phyloP scores from a whole-genome alignment of 225 moss, liverwort and hornwort species.

The Polytrichum formosum region DNA sequence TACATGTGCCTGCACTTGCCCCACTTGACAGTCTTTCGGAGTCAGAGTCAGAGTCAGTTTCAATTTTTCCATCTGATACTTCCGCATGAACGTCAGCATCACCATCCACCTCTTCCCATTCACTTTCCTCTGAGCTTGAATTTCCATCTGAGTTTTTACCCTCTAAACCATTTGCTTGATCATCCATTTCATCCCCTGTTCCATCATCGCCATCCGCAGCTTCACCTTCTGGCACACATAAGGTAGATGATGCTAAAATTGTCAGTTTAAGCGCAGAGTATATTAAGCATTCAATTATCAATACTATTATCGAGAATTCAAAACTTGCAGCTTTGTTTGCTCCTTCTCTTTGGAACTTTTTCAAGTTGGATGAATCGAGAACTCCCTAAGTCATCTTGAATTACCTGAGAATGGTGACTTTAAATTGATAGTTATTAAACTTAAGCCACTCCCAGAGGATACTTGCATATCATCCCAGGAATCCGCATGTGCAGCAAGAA shows the following conservation, averaged over 20 bases:
- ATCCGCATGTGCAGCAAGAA: background rate
- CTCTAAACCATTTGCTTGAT: slow-evolving; percentile 18
- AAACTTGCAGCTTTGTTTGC: background rate
- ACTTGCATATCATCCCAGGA: background rate
- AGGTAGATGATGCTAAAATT: background rate
- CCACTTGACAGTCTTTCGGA: slow-evolving; percentile 39
- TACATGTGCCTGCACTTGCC: slow-evolving; percentile 37
- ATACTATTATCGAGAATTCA: background rate
- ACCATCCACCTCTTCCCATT: slow-evolving; percentile 45
- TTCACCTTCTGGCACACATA: slow-evolving; percentile 14
- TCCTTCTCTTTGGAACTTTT: background rate
- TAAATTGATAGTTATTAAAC: background rate
- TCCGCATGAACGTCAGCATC: slow-evolving; percentile 27
- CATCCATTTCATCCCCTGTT: slow-evolving; percentile 10
- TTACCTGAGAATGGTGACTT: background rate
- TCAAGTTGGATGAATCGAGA: background rate
- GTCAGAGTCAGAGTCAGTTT: slow-evolving; percentile 41
- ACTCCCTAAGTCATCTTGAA: background rate
- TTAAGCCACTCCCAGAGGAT: slow-evolving; percentile 1
- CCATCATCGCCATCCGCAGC: slow-evolving; percentile 23
- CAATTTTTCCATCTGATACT: slow-evolving; percentile 12
- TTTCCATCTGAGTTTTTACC: slow-evolving; percentile 23
- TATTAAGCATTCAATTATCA: background rate
- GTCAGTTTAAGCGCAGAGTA: background rate
- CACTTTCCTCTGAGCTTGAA: slow-evolving; percentile 36